A percentile compares a stretch with the other conserved stretches of the same genome.
These are phyloP conservation scores for Aegilops speltoides DNA, from an alignment of 176 grass and related monocot genomes.

Conservation along the genomic window DNA sequence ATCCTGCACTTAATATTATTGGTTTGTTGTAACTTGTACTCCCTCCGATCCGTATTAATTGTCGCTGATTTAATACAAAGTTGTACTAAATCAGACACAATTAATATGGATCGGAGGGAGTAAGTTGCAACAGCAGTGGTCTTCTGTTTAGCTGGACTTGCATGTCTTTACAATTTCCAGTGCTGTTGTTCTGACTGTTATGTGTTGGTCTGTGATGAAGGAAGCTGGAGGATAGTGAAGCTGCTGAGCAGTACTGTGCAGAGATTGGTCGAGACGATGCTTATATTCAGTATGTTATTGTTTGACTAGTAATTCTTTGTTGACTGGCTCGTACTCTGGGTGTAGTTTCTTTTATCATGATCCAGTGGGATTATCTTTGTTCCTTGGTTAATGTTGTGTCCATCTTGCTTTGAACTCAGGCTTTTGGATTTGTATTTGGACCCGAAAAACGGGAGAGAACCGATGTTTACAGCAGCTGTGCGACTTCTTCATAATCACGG, in stretches of 20 bases:
- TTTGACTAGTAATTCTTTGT: conserved; percentile 20
- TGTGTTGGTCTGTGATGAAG: conserved; percentile 49
- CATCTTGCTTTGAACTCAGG: conserved; percentile 41
- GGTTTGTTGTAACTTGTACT: conserved; percentile 9
- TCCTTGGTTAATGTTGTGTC: conserved; percentile 19
- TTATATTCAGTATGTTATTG: conserved; percentile 94
- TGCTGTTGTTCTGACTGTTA: conserved; percentile 9
- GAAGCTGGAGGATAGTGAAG: conserved; percentile 94
- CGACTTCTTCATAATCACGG: conserved; percentile 97
- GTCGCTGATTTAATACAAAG: too few species aligned
- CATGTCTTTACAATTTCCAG: not conserved
- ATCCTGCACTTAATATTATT: conserved; percentile 16
- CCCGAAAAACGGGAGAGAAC: conserved; percentile 90
- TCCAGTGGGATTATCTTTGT: conserved; percentile 8
- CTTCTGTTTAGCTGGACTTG: not conserved
- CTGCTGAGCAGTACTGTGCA: conserved; percentile 94
- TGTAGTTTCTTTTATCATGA: not conserved
- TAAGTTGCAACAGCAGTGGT: not conserved
- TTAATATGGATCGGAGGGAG: too few species aligned
- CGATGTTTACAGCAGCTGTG: conserved; percentile 96
- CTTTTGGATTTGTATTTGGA: conserved; percentile 97
- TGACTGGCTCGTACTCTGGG: not conserved
- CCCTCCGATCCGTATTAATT: too few species aligned
- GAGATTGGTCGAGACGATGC: conserved; percentile 98
- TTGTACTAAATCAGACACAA: too few species aligned